Evolutionary conservation across 2,329 filamentous ascomycete genomes (phyloP), one percentile per base, ranked within the genome.

Genomic region (Ceratocystis diversiconidia): DNA sequence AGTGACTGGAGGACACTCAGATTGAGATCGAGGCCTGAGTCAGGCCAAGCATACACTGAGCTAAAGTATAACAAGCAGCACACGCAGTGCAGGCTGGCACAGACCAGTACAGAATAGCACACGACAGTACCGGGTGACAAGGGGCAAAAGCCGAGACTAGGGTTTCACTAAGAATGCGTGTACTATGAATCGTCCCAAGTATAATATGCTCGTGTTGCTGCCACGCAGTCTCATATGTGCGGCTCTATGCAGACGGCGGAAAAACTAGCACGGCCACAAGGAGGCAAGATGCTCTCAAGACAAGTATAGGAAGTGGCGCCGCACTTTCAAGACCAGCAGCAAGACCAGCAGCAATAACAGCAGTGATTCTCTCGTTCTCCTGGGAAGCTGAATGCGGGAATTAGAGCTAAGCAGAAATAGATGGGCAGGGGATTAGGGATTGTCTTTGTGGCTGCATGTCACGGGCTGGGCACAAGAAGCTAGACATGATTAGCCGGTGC

Each of bases 131-230:
- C 55, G 25, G 55, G 3, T 59, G 55, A 59, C 55, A 59, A 59
- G 55, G 15, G 55, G 28, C 55, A 30, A 36, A 59, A 59, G 55
- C 55, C 55, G 55, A 59, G 55, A 59, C 55, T 8, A 19, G 3
- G 17, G 28, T 59, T 59, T 36, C 28, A 36, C 55, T 30, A 59
- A n/a, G 17, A n/a, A 36, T 36, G 25, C 17, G 12, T 59, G 55
- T 59, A 8, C 55, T 59, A 30, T 59, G 55, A 59, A 36, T 59
- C 55, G 55, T 59, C 55, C 28, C 55, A 59, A 59, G 55, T 36
- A 59, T 59, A 59, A 59, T 59, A 36, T 36, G 28, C 55, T 59
- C 55, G 55, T 59, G 55, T 59, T 59, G 28, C 28, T 7, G 12
- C 55, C 17, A 19, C 28, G 25, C 17, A 30, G 55, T 59, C 55